Conservation (phyloP, 345 rosid genomes). For the Dipteronia dyeriana region DNA sequence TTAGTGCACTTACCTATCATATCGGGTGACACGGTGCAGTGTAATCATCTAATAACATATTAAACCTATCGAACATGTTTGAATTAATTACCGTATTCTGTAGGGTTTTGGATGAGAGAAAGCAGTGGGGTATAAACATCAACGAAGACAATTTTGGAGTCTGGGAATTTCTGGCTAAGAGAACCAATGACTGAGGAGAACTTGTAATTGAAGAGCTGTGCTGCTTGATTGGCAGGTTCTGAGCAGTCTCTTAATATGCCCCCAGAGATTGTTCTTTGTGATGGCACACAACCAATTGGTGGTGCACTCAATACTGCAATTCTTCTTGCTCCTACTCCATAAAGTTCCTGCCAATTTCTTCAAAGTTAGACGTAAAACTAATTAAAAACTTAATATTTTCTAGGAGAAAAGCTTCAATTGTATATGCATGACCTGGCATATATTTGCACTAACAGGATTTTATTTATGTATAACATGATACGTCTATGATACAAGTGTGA, state of each 20-base stretch:
- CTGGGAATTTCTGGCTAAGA: conserved; percentile 30
- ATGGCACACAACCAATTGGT: conserved; percentile 72
- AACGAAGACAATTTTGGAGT: conserved; percentile 37
- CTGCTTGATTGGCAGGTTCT: conserved; percentile 47
- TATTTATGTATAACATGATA: no score
- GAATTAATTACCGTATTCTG: conserved; percentile 46
- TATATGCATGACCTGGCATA: no score
- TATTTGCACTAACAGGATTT: no score
- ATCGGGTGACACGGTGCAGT: no score
- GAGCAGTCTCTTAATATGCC: conserved; percentile 51
- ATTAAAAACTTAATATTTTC: background rate
- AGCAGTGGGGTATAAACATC: conserved; percentile 41
- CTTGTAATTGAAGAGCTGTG: conserved; percentile 59
- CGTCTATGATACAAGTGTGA: no score
- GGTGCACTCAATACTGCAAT: conserved; percentile 52
- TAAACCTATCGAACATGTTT: background rate
- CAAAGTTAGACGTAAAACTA: background rate
- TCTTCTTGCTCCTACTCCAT: conserved; percentile 60
- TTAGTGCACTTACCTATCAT: no score
- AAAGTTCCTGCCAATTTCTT: conserved; percentile 42
- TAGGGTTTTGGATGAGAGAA: conserved; percentile 45
- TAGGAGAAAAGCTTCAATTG: no score
- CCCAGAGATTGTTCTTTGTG: conserved; percentile 68
- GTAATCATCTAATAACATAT: no score
- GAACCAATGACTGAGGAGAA: conserved; percentile 30